Evolutionary conservation across 83 land plant genomes (phyloP).

Genomic region (Larix sibirica): DNA sequence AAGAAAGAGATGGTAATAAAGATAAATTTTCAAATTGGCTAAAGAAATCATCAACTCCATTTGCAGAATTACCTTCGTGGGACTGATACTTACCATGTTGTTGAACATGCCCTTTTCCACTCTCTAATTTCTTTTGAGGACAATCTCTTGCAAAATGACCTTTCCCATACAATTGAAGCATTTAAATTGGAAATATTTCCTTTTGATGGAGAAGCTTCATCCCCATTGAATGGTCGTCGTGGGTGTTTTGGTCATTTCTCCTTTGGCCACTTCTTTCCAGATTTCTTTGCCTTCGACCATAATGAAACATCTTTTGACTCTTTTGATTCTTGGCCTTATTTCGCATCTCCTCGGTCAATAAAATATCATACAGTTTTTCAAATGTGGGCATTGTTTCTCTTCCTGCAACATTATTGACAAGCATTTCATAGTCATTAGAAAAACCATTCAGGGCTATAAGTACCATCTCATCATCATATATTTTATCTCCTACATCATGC

Average conservation of each 20-base stretch:
- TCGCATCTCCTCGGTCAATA: no score
- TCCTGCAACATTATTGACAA: background rate
- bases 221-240: background rate
- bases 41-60: background rate
- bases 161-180: no score
- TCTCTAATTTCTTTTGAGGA: background rate
- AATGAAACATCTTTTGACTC: background rate
- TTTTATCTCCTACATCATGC: background rate
- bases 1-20: background rate
- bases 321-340: background rate
- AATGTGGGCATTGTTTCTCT: background rate
- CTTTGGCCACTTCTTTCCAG: no score
- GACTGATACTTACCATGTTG: background rate
- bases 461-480: background rate
- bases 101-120: background rate
- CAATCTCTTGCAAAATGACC: background rate
- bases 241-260: background rate
- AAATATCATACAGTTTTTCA: background rate
- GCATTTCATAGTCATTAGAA: background rate
- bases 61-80: background rate
- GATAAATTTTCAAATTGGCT: background rate
- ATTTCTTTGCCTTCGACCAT: background rate
- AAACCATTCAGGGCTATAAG: background rate
- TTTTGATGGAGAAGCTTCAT: background rate
- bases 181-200: no score